phyloP scores from a whole-genome alignment of 306 rosid genomes.

The Vachellia collinsii region DNA sequence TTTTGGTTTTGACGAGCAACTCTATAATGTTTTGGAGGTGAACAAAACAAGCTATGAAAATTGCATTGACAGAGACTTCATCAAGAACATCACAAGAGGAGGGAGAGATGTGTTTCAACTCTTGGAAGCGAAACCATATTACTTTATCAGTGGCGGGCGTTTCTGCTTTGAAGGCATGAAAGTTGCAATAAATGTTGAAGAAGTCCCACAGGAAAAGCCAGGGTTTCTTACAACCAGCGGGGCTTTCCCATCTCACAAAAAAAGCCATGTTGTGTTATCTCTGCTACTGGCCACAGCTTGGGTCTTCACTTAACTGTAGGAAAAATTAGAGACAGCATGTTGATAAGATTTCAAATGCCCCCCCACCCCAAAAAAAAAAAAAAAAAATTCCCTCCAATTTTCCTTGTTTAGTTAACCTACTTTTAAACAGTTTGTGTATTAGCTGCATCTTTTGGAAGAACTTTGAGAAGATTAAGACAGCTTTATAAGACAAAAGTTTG shows the following conservation, averaged over 20 bases:
- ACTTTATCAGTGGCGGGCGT: constrained; percentile 56
- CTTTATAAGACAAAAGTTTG: neutral
- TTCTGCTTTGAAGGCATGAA: constrained; percentile 60
- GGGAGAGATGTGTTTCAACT: constrained; percentile 55
- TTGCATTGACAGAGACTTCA: constrained; percentile 36
- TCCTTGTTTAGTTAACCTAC: neutral
- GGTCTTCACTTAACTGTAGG: constrained; percentile 13
- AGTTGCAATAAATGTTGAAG: constrained; percentile 40
- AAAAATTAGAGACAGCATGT: neutral
- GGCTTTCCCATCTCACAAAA: neutral
- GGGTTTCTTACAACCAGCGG: neutral
- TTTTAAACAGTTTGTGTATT: neutral
- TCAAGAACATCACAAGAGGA: constrained; percentile 48
- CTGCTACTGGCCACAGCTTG: neutral
- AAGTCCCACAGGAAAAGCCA: neutral
- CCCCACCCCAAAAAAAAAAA: too few species aligned
- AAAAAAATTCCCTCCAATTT: too few species aligned
- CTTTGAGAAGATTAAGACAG: neutral
- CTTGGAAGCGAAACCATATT: constrained; percentile 38
- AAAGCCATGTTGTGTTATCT: neutral
- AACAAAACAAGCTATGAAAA: constrained; percentile 46
- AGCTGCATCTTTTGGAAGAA: constrained; percentile 2
- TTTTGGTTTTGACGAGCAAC: constrained; percentile 48
- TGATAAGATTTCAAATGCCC: neutral
- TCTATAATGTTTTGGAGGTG: constrained; percentile 49